Percentiles rank a stretch among this genome's conserved stretches.
Evolutionary conservation across 1,284 basidiomycete genomes (phyloP).

Genomic region (Boletus mariae): DNA sequence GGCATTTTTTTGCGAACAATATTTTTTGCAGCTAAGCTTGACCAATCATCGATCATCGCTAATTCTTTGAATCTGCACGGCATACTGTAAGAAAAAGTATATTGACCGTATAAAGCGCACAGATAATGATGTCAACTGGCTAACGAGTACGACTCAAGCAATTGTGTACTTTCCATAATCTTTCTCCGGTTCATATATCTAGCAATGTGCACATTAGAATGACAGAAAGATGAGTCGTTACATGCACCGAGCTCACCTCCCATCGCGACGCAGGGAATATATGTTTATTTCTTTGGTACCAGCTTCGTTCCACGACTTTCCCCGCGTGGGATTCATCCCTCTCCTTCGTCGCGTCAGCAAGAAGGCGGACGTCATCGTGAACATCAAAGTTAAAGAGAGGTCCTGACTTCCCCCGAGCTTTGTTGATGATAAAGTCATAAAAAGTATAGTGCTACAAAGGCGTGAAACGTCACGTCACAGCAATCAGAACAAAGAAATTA

Average conservation of each 20-base stretch:
- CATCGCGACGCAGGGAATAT: slow-evolving; percentile 95
- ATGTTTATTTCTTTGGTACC: slow-evolving; percentile 95
- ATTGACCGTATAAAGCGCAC: background rate
- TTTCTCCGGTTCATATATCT: slow-evolving; percentile 91
- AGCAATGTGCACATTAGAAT: slow-evolving; percentile 2
- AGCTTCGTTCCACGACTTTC: slow-evolving; percentile 95
- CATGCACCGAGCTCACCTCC: slow-evolving; percentile 63
- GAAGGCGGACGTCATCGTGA: slow-evolving; percentile 93
- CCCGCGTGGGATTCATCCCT: slow-evolving; percentile 99
- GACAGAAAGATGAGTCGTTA: background rate
- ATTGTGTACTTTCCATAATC: slow-evolving; percentile 88
- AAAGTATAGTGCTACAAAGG: slow-evolving; percentile 86
- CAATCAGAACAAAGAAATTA: background rate
- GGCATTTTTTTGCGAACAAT: slow-evolving; percentile 31
- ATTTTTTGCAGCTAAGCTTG: background rate
- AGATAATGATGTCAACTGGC: background rate
- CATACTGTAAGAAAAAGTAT: background rate
- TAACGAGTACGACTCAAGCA: slow-evolving; percentile 39
- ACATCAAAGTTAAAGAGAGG: slow-evolving; percentile 99
- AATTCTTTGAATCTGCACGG: background rate
- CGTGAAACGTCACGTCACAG: slow-evolving; percentile 11
- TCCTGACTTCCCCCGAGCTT: slow-evolving; percentile 96
- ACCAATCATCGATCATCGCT: too few species aligned
- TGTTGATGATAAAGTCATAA: slow-evolving; percentile 98
- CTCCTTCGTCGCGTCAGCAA: slow-evolving; percentile 94